These are phyloP conservation scores for Hirschfeldia incana DNA, from an alignment of 345 rosid genomes.

Conservation along the genomic window DNA sequence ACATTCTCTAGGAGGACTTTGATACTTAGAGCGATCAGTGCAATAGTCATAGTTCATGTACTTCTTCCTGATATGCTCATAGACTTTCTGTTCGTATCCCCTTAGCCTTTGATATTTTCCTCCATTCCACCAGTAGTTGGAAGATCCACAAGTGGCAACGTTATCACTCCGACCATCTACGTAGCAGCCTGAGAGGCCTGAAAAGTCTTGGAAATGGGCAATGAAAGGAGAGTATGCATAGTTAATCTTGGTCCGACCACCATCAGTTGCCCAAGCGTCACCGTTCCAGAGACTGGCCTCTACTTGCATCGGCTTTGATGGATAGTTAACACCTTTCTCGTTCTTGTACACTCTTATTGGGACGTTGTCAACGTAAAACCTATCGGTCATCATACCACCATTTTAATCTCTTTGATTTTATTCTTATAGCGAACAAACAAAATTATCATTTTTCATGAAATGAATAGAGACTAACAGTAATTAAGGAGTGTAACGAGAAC, in stretches of 20 bases:
- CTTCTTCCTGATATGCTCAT: slow-evolving; percentile 26
- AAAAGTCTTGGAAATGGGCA: slow-evolving; percentile 55
- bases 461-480: not conserved
- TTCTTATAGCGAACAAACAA: not conserved
- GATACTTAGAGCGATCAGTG: slow-evolving; percentile 20
- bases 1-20: slow-evolving; percentile 32
- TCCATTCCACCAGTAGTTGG: slow-evolving; percentile 64
- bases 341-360: slow-evolving; percentile 83
- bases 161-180: slow-evolving; percentile 17
- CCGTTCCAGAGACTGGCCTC: slow-evolving; percentile 77
- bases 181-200: slow-evolving; percentile 49
- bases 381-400: slow-evolving; percentile 19
- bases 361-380: slow-evolving; percentile 59
- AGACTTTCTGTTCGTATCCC: slow-evolving; percentile 16
- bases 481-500: slow-evolving; percentile 14
- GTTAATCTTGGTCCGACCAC: slow-evolving; percentile 57
- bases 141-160: slow-evolving; percentile 30
- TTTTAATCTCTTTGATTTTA: slow-evolving; percentile 1
- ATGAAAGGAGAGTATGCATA: slow-evolving; percentile 63
- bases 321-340: slow-evolving; percentile 51
- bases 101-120: slow-evolving; percentile 28
- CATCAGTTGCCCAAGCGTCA: slow-evolving; percentile 65
- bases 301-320: slow-evolving; percentile 54
- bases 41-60: slow-evolving; percentile 43
- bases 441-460: not conserved